phyloP scores from a whole-genome alignment of 352 stramenopile genomes.

The Phytopythium delawarense region DNA sequence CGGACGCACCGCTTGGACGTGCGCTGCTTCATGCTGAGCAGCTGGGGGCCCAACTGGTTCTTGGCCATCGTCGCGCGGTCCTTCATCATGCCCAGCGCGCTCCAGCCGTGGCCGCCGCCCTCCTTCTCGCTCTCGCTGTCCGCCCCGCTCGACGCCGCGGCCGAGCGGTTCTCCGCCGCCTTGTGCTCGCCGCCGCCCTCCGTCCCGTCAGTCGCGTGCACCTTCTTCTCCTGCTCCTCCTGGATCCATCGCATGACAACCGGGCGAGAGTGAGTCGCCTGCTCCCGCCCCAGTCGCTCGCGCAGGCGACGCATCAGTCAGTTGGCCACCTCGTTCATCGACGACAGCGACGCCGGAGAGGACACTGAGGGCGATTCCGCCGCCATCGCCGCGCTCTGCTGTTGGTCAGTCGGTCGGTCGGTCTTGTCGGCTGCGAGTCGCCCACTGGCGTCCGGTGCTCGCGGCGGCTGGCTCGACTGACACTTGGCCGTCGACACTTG shows the following conservation, averaged over 20 bases:
- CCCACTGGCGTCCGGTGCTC: neutral
- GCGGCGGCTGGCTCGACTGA: too few relatives aligned
- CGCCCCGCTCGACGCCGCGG: neutral
- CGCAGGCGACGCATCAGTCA: neutral
- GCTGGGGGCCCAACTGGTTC: constrained; percentile 50
- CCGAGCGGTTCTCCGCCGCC: neutral
- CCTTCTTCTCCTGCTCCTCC: neutral
- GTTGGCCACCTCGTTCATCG: constrained; percentile 13
- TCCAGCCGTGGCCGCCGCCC: constrained; percentile 14
- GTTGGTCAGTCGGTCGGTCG: neutral
- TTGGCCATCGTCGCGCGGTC: constrained; percentile 44
- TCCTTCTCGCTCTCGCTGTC: neutral
- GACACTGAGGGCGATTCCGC: constrained; percentile 12
- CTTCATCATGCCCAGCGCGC: constrained; percentile 46
- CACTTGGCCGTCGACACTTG: too few relatives aligned
- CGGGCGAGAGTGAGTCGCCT: neutral
- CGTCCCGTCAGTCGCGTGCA: neutral
- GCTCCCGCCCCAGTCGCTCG: neutral
- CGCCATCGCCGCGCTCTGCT: neutral
- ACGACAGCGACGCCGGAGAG: constrained; percentile 29
- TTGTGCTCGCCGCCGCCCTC: neutral
- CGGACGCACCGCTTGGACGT: constrained; percentile 41
- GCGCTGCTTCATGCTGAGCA: constrained; percentile 45
- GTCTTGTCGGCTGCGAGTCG: neutral
- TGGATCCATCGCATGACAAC: neutral